These are phyloP conservation scores for Neurospora cerealis DNA, from an alignment of 495 filamentous ascomycete genomes.

Conservation along the genomic window DNA sequence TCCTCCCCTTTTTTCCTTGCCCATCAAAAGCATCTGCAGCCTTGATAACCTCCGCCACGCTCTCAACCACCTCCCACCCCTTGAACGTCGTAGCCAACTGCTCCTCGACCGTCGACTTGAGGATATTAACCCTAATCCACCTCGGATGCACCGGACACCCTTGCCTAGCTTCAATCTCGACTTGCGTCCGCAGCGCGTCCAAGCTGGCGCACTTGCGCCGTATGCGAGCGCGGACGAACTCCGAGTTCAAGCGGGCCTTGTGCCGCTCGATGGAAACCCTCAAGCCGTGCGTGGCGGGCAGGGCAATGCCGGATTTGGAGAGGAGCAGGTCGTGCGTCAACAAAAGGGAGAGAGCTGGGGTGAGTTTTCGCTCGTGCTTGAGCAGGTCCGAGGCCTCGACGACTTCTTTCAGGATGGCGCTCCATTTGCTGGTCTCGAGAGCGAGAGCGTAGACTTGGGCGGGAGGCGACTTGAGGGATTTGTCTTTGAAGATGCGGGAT, in stretches of 20 bases:
- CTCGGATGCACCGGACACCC: conserved; percentile 47
- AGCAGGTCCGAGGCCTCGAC: conserved; percentile 67
- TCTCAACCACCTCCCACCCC: conserved; percentile 39
- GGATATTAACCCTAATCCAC: conserved; percentile 81
- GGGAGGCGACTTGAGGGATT: conserved; percentile 60
- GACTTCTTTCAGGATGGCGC: conserved; percentile 70
- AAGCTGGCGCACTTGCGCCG: conserved; percentile 55
- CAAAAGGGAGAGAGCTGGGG: conserved; percentile 67
- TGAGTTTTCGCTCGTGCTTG: conserved; percentile 73
- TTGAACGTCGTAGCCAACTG: conserved; percentile 62
- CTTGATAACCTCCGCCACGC: conserved; percentile 34
- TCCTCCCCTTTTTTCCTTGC: not conserved
- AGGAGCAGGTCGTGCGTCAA: conserved; percentile 82
- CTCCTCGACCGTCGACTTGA: conserved; percentile 57
- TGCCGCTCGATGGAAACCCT: conserved; percentile 64
- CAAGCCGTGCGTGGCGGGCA: conserved; percentile 66
- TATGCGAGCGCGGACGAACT: conserved; percentile 71
- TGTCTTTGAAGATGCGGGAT: conserved; percentile 63
- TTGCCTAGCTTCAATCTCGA: conserved; percentile 35
- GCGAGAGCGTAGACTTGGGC: conserved; percentile 80
- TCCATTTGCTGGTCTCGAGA: conserved; percentile 85
- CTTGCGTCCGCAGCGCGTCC: conserved; percentile 47
- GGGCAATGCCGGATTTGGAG: conserved; percentile 67
- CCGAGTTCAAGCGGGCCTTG: conserved; percentile 68
- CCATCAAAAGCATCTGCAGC: conserved; percentile 1